phyloP scores from a whole-genome alignment of 2,329 filamentous ascomycete species.

The Aspergillus versicolor region DNA sequence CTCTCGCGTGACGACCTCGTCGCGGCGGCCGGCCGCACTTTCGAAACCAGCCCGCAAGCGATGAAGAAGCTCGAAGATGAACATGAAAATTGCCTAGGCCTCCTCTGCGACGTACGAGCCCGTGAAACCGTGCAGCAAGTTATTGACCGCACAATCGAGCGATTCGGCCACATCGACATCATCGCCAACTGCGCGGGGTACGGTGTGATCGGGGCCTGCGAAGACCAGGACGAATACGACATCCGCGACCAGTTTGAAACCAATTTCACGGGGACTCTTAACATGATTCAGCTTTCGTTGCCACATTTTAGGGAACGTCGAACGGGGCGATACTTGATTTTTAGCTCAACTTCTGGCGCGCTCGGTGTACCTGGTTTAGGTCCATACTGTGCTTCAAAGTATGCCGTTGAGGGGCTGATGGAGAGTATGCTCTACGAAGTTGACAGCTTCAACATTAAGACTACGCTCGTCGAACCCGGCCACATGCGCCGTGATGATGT shows the following conservation, averaged over 20 bases:
- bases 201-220: slow-evolving; percentile 90
- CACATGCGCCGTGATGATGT: slow-evolving; percentile 80
- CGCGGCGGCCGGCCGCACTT: slow-evolving; percentile 77
- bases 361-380: slow-evolving; percentile 91
- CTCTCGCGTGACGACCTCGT: slow-evolving; percentile 80
- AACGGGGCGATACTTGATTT: slow-evolving; percentile 83
- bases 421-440: slow-evolving; percentile 97
- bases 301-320: slow-evolving; percentile 80
- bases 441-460: slow-evolving; percentile 87
- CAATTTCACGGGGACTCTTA: slow-evolving; percentile 92
- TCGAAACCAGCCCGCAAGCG: slow-evolving; percentile 70
- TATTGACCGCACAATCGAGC: slow-evolving; percentile 67
- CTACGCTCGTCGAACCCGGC: slow-evolving; percentile 87
- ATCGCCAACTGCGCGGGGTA: slow-evolving; percentile 94
- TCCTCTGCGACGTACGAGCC: slow-evolving; percentile 88
- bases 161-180: slow-evolving; percentile 81
- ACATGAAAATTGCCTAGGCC: slow-evolving; percentile 61
- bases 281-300: slow-evolving; percentile 86
- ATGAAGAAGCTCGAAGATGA: slow-evolving; percentile 71
- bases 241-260: slow-evolving; percentile 95
- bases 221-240: slow-evolving; percentile 95
- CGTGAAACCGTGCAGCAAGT: slow-evolving; percentile 73
- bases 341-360: slow-evolving; percentile 87
- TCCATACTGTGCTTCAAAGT: slow-evolving; percentile 95
- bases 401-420: slow-evolving; percentile 91